Evolutionary conservation across 495 filamentous ascomycete species (phyloP), one percentile per base, ranked within the genome.

Genomic region (Xylaria sp.): DNA sequence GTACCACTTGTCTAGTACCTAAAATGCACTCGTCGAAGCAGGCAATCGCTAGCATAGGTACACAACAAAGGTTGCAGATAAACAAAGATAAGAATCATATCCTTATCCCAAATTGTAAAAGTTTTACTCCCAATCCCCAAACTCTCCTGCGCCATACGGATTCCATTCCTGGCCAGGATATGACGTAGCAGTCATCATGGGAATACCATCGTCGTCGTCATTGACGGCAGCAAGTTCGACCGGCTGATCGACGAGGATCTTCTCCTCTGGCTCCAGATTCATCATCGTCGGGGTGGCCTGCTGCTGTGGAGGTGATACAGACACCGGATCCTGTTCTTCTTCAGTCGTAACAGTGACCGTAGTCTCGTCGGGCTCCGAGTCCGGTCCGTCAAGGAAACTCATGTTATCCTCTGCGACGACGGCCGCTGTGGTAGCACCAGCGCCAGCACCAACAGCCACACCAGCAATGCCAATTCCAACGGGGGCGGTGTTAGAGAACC

Each of bases 151-250:
- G 11, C 76, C 84, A 71, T 86, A 88, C 19, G 92, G 92, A 77
- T 88, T 89, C 93, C 93, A 95, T 80, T 93, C 92, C 82, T 94
- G 92, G 1, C 92, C 93, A 3, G 93, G 93, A 76, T 93, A 95
- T 35, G 90, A 88, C 14, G 93, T 94, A 9, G 91, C 90, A 52
- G 85, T 91, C 93, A 95, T 95, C 41, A 86, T 77, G 29, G 91
- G 89, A 33, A 82, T 80, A 3, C 85, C 85, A 21, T 89, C 86
- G 46, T 87, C 84, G 35, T 80, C 81, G 52, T 83, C 81, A 44
- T 79, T 75, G 5, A 76, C 78, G 1, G 73, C 75, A 0, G 75
- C 73, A 0, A 73, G 64, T 11, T 77, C 77, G 5, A 74, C 73
- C 0, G 74, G 76, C 9, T 75, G 61, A 40, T 80, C 75, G n/a